These are phyloP conservation scores for Perilla frutescens DNA, from an alignment of 257 asterid genomes.

Conservation along the genomic window DNA sequence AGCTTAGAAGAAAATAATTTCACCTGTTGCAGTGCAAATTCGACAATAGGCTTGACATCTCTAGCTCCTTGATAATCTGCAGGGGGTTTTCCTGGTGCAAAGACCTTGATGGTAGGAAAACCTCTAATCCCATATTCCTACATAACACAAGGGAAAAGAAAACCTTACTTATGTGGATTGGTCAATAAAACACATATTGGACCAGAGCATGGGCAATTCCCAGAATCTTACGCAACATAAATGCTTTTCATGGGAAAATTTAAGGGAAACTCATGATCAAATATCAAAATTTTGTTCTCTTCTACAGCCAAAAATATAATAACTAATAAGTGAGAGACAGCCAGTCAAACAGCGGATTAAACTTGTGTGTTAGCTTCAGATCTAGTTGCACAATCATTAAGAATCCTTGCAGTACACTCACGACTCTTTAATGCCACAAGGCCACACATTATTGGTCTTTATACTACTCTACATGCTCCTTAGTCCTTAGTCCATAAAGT, in stretches of 20 bases:
- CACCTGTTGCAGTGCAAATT: conserved; percentile 76
- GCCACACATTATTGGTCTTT: background rate
- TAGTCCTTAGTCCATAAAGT: conserved; percentile 14
- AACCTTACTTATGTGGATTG: background rate
- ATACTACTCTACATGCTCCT: conserved; percentile 6
- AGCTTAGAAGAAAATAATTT: conserved; percentile 8
- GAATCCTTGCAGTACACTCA: background rate
- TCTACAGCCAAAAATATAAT: conserved; percentile 3
- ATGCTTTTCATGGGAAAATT: background rate
- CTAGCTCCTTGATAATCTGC: conserved; percentile 93
- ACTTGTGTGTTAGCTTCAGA: conserved; percentile 24
- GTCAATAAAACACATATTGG: background rate
- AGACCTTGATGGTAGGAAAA: conserved; percentile 95
- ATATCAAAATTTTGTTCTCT: background rate
- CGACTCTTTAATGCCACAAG: background rate
- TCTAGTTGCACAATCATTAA: conserved; percentile 14
- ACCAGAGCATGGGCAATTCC: background rate
- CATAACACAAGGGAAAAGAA: conserved; percentile 11
- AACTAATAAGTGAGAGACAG: background rate
- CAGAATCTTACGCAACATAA: background rate
- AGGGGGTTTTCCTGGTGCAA: conserved; percentile 89
- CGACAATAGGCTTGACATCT: conserved; percentile 82
- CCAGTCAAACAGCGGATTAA: conserved; percentile 3
- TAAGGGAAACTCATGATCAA: background rate
- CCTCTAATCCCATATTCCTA: conserved; percentile 93